These are phyloP conservation scores for Aspergillus udagawae DNA, from an alignment of 2,329 filamentous ascomycete species.

Conservation along the genomic window DNA sequence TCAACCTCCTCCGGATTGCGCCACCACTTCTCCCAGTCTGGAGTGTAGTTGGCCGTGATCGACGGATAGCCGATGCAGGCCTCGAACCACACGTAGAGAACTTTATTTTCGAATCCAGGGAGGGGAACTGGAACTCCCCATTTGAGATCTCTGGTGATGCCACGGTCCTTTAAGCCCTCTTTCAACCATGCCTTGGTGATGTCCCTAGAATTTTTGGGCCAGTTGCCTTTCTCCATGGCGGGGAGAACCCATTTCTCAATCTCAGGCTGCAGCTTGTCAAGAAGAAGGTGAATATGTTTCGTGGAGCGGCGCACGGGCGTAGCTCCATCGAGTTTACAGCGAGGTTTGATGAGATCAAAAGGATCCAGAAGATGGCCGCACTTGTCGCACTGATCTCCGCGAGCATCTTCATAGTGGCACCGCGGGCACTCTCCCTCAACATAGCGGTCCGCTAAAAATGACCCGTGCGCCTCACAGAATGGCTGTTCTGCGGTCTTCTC, in stretches of 20 bases:
- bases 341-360: slow-evolving; percentile 73
- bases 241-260: slow-evolving; percentile 75
- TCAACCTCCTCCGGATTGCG: slow-evolving; percentile 80
- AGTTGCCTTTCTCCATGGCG: slow-evolving; percentile 64
- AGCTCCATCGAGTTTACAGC: slow-evolving; percentile 85
- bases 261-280: slow-evolving; percentile 76
- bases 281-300: slow-evolving; percentile 83
- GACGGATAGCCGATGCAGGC: slow-evolving; percentile 94
- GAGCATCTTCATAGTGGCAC: slow-evolving; percentile 62
- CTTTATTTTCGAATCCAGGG: slow-evolving; percentile 66
- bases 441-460: slow-evolving; percentile 76
- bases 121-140: slow-evolving; percentile 70
- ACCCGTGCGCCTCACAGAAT: slow-evolving; percentile 66
- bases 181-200: slow-evolving; percentile 48
- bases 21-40: slow-evolving; percentile 92
- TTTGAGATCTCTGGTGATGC: slow-evolving; percentile 87
- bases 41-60: slow-evolving; percentile 85
- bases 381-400: slow-evolving; percentile 71
- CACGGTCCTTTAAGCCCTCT: slow-evolving; percentile 80
- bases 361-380: slow-evolving; percentile 70
- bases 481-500: slow-evolving; percentile 85
- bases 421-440: slow-evolving; percentile 47
- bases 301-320: slow-evolving; percentile 76
- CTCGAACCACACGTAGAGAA: slow-evolving; percentile 92
- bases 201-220: slow-evolving; percentile 42